These are phyloP conservation scores for Cyberlindnera misumaiensis DNA, from an alignment of 805 yeast species.

Conservation along the genomic window DNA sequence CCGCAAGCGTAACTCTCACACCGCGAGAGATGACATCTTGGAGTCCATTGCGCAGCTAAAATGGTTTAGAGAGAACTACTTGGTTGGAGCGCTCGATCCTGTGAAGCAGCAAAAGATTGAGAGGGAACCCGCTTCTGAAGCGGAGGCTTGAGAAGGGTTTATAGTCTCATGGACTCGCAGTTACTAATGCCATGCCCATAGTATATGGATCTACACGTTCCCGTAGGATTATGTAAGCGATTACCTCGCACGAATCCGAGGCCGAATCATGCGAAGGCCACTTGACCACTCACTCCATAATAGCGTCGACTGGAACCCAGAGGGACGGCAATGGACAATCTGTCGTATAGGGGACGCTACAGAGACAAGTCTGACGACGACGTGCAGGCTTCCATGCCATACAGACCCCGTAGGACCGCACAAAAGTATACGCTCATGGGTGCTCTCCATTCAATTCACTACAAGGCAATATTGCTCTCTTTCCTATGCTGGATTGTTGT, in stretches of 20 bases:
- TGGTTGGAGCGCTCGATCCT: conserved; percentile 23
- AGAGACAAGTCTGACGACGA: conserved; percentile 1
- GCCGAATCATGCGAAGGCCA: too few relatives aligned
- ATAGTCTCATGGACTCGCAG: not conserved
- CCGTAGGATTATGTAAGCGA: too few relatives aligned
- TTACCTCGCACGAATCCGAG: too few relatives aligned
- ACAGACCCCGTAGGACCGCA: conserved; percentile 10
- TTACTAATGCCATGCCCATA: too few relatives aligned
- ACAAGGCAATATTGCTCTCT: conserved; percentile 7
- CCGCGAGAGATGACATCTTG: conserved; percentile 81
- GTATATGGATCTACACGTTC: too few relatives aligned
- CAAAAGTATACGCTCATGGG: conserved; percentile 1
- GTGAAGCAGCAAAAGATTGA: conserved; percentile 1
- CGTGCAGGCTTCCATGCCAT: conserved; percentile 2
- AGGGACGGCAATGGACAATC: conserved; percentile 4
- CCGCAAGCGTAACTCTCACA: conserved; percentile 63
- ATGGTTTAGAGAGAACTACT: conserved; percentile 69
- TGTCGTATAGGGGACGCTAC: conserved; percentile 15
- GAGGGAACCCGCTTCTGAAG: not conserved
- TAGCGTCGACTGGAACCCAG: not conserved
- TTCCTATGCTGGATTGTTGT: conserved; percentile 35
- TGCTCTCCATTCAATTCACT: conserved; percentile 5
- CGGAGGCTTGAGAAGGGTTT: not conserved
- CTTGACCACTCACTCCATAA: too few relatives aligned
- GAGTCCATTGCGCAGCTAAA: conserved; percentile 82